A percentile compares a stretch with the other conserved stretches of the same genome.
These are phyloP conservation scores for Metschnikowia cubensis DNA, from an alignment of 805 yeast species.

Conservation along the genomic window DNA sequence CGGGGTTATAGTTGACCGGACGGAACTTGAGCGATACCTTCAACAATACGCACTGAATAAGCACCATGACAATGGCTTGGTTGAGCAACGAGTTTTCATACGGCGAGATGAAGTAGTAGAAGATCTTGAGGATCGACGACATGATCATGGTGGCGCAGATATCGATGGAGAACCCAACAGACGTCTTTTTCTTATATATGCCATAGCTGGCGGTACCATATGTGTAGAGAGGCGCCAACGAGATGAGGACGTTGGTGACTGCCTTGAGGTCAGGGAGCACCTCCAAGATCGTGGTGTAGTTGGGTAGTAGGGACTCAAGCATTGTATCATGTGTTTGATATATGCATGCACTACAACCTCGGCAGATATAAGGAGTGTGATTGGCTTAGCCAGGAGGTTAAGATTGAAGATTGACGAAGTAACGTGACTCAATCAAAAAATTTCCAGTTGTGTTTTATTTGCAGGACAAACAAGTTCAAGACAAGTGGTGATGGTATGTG, in stretches of 20 bases:
- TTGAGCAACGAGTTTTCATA: constrained; percentile 74
- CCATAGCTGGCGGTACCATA: constrained; percentile 79
- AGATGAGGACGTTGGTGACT: constrained; percentile 59
- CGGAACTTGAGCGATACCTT: constrained; percentile 60
- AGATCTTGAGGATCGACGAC: constrained; percentile 67
- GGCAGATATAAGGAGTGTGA: too few relatives aligned
- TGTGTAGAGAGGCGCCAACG: constrained; percentile 80
- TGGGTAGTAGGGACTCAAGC: constrained; percentile 17
- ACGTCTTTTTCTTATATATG: constrained; percentile 58
- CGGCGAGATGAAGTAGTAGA: constrained; percentile 74
- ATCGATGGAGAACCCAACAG: constrained; percentile 85
- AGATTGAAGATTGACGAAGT: too few relatives aligned
- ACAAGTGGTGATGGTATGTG: not conserved
- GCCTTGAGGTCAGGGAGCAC: constrained; percentile 42
- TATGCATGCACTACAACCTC: too few relatives aligned
- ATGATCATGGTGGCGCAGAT: constrained; percentile 88
- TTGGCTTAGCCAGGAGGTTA: too few relatives aligned
- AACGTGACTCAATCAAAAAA: too few relatives aligned
- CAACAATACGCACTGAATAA: constrained; percentile 64
- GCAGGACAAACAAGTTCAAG: not conserved
- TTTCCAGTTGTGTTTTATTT: too few relatives aligned
- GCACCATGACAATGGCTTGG: constrained; percentile 83
- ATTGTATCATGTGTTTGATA: not conserved
- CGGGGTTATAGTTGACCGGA: constrained; percentile 34
- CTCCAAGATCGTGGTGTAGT: constrained; percentile 21